phyloP scores from a whole-genome alignment of 225 moss, liverwort and hornwort species.

The Physcomitrium patens region DNA sequence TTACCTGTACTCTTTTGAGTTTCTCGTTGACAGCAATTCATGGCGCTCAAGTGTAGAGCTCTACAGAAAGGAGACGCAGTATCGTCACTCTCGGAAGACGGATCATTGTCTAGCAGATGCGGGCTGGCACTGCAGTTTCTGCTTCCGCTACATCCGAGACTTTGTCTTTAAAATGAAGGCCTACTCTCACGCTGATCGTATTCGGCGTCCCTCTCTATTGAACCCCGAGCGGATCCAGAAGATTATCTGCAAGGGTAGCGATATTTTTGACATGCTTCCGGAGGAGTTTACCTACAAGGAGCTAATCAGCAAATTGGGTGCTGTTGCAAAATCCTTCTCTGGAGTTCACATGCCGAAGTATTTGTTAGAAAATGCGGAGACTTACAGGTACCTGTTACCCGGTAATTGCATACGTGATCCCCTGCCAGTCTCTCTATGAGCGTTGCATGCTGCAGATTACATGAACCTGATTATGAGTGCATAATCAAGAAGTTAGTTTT shows the following conservation, averaged over 20 bases:
- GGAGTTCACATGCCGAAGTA: slow-evolving; percentile 56
- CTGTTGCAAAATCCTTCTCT: slow-evolving; percentile 50
- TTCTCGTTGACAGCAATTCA: slow-evolving; percentile 49
- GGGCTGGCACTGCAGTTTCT: slow-evolving; percentile 81
- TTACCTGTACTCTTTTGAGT: slow-evolving; percentile 67
- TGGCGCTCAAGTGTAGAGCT: slow-evolving; percentile 61
- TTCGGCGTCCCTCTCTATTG: slow-evolving; percentile 45
- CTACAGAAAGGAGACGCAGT: slow-evolving; percentile 22
- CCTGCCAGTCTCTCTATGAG: not conserved
- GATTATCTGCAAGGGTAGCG: slow-evolving; percentile 55
- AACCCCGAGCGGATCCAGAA: slow-evolving; percentile 50
- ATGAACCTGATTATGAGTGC: not conserved
- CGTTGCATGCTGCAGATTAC: too few relatives aligned
- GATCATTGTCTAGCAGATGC: slow-evolving; percentile 56
- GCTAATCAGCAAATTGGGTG: slow-evolving; percentile 58
- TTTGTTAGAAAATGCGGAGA: slow-evolving; percentile 38
- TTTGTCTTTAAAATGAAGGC: slow-evolving; percentile 68
- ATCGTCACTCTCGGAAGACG: slow-evolving; percentile 42
- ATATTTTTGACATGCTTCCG: slow-evolving; percentile 67
- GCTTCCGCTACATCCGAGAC: slow-evolving; percentile 56
- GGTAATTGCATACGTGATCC: slow-evolving; percentile 56
- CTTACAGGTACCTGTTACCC: slow-evolving; percentile 48
- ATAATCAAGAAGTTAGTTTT: too few relatives aligned
- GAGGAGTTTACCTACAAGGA: slow-evolving; percentile 61
- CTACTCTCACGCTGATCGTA: slow-evolving; percentile 69